Base-by-base conservation (phyloP, 2,329 filamentous ascomycete genomes). In the Beauveria varroae region DNA sequence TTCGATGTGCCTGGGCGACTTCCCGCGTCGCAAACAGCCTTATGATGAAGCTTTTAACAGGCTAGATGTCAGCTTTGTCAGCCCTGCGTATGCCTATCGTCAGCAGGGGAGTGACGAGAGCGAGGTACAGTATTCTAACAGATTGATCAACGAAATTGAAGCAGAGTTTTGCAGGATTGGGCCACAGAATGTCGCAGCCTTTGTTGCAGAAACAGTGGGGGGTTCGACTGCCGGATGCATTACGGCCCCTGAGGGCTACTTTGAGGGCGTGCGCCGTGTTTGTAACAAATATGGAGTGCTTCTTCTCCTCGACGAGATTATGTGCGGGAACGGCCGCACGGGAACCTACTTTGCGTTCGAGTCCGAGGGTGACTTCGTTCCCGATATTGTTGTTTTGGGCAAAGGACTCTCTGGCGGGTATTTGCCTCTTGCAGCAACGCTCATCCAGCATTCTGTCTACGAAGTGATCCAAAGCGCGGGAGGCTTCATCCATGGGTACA, bases 221-320 rank as follows among this genome's bases (percentile, higher is more conserved):
- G 88, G 89, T 9, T 86, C 88, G 26, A 71, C 70, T 3, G 63
- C 91, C 0, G 90, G 88, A 0, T 91, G 86, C 67, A 85, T 90
- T 1, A 80, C 86, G 1, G 77, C 87, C 0, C 79, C 86, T 0
- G 74, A 77, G 0, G 88, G 88, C 0, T 95, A 95, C 66, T 84
- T 93, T 53, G 74, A 77, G 55, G 88, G 86, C 0, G 84, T 93
- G 72, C 81, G 82, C 67, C 75, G 76, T 2, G 76, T 95, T 1
- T 93, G 90, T 70, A 81, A 87, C 57, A 83, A 82, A 63, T 79
- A 93, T 68, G 89, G 87, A 0, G 84, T 87, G 0, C 80, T 95
- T 0, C 77, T 95, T 22, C 87, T 93, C 50, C 74, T 93, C 0
- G 91, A 78, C 24, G 57, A 60, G 90, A 93, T 91, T 46, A 90